Base-by-base conservation (phyloP, 495 filamentous ascomycete genomes). In the Ramalina intermedia region DNA sequence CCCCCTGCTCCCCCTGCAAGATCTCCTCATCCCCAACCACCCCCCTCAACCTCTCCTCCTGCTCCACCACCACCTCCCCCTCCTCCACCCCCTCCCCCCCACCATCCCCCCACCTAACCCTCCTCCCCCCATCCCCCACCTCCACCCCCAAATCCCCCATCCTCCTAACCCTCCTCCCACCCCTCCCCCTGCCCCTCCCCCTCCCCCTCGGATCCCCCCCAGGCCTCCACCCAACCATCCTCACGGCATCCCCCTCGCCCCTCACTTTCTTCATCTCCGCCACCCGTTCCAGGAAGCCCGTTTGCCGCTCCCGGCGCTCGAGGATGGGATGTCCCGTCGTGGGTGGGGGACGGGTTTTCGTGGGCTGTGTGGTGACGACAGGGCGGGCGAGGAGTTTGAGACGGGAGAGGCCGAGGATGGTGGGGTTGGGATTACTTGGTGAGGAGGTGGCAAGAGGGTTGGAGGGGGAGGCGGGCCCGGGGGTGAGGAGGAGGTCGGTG, bases 401-500 rank as follows among this genome's bases (percentile, higher is more conserved):
- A 37, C 63, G 64, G 55, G 76, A 79, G 35, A 79, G 75, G 13
- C 74, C 78, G 13, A 89, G 59, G 6, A 87, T 67, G 51, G 81
- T 73, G 21, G 80, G 78, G 43, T 37, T 72, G 60, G 65, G n/a
- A 57, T n/a, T n/a, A n/a, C n/a, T n/a, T n/a, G n/a, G n/a, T n/a
- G 65, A 12, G 64, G 46, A 69, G 54, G 26, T 59, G 47, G 52
- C 53, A 46, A 6, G 65, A 64, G 24, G 51, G 53, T 50, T 66
- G 70, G 37, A 43, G 71, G 76, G 1, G 44, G n/a, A 36, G 33
- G 43, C 16, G 6, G 17, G 13, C 4, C 24, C 9, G 11, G 64
- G 63, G 0, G 76, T 66, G 48, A 95, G 80, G 48, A 87, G 70
- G 52, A 94, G 59, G 43, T 93, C 85, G 0, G 86, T 91, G 29